Percentiles rank a stretch among this genome's conserved stretches.
These are phyloP conservation scores for Nevesoporus exiguus DNA, from an alignment of 768 basidiomycete species.

Conservation along the genomic window DNA sequence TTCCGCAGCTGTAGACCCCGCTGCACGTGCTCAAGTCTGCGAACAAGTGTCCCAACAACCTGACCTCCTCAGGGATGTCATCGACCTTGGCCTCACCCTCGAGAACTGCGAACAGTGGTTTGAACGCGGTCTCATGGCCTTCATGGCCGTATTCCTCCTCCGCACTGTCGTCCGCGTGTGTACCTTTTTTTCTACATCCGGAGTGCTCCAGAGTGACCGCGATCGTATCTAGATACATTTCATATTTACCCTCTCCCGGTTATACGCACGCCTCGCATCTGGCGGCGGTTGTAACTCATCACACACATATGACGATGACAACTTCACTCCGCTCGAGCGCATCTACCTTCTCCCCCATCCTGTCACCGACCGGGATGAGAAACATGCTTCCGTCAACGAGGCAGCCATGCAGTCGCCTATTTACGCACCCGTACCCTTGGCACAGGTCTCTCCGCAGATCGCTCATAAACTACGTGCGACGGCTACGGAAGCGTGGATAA, in stretches of 20 bases:
- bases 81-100: conserved; percentile 67
- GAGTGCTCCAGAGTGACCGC: neutral
- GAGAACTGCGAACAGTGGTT: conserved; percentile 84
- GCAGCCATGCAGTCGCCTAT: conserved; percentile 27
- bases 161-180: conserved; percentile 66
- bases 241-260: conserved; percentile 66
- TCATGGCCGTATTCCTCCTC: conserved; percentile 56
- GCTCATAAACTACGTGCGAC: conserved; percentile 48
- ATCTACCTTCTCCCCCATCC: conserved; percentile 56
- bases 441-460: conserved; percentile 49
- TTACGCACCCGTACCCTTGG: conserved; percentile 69
- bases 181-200: conserved; percentile 7
- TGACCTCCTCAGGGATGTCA: conserved; percentile 66
- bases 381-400: conserved; percentile 2
- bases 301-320: conserved; percentile 19
- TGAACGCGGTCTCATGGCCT: conserved; percentile 58
- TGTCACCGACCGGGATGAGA: conserved; percentile 9
- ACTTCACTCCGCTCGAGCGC: conserved; percentile 44
- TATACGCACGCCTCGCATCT: conserved; percentile 55
- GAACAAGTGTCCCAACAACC: conserved; percentile 74
- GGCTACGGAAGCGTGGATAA: conserved; percentile 69
- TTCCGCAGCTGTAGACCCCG: conserved; percentile 55
- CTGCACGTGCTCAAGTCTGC: conserved; percentile 59
- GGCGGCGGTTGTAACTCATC: conserved; percentile 23
- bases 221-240: conserved; percentile 58